Evolutionary conservation across 352 stramenopile species (phyloP), one percentile per base, ranked within the genome.

Genomic region (Globisporangium ultimum): DNA sequence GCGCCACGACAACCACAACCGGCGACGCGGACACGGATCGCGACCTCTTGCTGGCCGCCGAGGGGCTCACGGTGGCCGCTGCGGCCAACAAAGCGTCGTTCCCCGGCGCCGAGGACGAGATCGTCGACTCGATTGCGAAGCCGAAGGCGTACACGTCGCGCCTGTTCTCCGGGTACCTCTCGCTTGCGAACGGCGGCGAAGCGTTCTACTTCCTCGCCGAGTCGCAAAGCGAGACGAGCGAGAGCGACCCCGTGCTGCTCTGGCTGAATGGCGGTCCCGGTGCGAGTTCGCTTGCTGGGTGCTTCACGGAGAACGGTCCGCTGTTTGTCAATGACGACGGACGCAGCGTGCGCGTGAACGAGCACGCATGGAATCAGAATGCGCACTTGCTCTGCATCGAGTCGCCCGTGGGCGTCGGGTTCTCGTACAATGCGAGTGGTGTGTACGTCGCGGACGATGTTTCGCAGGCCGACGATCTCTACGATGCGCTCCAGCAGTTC

Each of bases 401-500:
- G 60, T 85, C 73, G n/a, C 78, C 78, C 0, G 63, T 87, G 15
- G 78, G 78, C 36, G 76, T 87, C 13, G 82, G 82, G 34, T 91
- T 88, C 52, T 83, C 66, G 56, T 89, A 84, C 71, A 85, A 87
- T 41, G 52, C 58, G 13, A 84, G 72, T 49, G 71, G 66, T 12
- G 66, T 81, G 12, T 97, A 95, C 70, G 61, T 71, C 32, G 84
- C 74, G 6, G 77, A 89, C 59, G 90, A 97, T 68, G 55, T 82
- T 13, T 67, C 70, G 14, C 81, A 91, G 21, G 85, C 90, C 0
- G 47, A 73, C 12, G 87, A 96, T 61, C 84, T 96, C 59, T 87
- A 94, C 55, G 60, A 67, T 14, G 74, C 79, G 1, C 68, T 97
- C 48, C 74, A 95, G 63, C 78, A 84, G 24, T 96, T 98, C 62